phyloP scores from a whole-genome alignment of 257 asterid genomes.

The Coffea canephora region DNA sequence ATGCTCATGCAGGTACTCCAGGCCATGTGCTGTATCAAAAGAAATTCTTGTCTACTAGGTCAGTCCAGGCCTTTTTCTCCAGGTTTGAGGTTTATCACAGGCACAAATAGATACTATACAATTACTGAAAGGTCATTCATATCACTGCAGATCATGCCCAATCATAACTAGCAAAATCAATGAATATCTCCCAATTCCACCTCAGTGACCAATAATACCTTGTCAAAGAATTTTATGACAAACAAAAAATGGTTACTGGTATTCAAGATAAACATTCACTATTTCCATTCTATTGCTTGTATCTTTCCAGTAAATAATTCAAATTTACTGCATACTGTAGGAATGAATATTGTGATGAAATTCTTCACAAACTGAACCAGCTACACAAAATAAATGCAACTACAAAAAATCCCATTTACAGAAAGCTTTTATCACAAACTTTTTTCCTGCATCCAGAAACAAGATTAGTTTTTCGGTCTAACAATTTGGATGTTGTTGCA shows the following conservation, averaged over 20 bases:
- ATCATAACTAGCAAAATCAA: neutral
- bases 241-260: neutral
- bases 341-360: neutral
- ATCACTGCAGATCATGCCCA: neutral
- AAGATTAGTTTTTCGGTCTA: neutral
- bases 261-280: neutral
- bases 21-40: no score
- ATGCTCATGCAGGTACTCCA: no score
- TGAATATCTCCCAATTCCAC: neutral
- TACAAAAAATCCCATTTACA: neutral
- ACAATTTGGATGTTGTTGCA: no score
- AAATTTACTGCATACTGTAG: neutral
- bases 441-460: neutral
- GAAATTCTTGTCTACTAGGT: no score
- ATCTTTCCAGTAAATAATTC: neutral
- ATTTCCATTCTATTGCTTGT: neutral
- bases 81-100: constrained; percentile 55
- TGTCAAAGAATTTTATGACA: neutral
- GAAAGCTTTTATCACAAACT: neutral
- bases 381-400: neutral
- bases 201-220: neutral
- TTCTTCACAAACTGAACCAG: neutral
- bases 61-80: constrained; percentile 70
- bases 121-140: neutral
- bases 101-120: neutral